These are phyloP conservation scores for Botrytis squamosa DNA, from an alignment of 2,329 filamentous ascomycete genomes.

Conservation along the genomic window DNA sequence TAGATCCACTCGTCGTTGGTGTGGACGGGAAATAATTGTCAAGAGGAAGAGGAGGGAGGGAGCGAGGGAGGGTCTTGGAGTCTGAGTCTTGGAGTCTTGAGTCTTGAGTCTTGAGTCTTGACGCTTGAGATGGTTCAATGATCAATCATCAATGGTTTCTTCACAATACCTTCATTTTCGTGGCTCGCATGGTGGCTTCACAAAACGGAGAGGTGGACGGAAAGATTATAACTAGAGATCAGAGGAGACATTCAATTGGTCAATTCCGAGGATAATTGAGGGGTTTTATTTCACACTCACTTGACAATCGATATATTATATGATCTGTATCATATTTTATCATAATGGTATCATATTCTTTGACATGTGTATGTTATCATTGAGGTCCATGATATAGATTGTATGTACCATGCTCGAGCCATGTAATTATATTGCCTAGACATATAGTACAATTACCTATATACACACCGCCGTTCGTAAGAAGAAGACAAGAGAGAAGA, in stretches of 20 bases:
- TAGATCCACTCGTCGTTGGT: not conserved
- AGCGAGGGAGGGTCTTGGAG: no score
- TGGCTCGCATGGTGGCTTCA: not conserved
- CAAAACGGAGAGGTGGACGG: not conserved
- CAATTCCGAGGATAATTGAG: not conserved
- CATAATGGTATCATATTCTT: not conserved
- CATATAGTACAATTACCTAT: not conserved
- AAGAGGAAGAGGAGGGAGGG: not conserved
- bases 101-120: not conserved
- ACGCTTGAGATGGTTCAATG: not conserved
- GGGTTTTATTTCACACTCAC: not conserved
- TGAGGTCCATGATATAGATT: not conserved
- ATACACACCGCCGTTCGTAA: not conserved
- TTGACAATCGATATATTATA: not conserved
- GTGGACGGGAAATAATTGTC: not conserved
- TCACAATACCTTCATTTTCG: not conserved
- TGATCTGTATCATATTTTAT: not conserved
- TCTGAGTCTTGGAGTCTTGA: not conserved
- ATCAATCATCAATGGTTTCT: not conserved
- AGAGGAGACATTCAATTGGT: not conserved
- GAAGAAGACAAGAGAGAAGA: not conserved
- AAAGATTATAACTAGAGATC: not conserved
- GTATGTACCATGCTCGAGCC: no score
- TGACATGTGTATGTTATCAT: not conserved
- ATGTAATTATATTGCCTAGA: not conserved